These are phyloP conservation scores for Aaosphaeria pasadenensis DNA, from an alignment of 2,329 filamentous ascomycete genomes.

Conservation along the genomic window DNA sequence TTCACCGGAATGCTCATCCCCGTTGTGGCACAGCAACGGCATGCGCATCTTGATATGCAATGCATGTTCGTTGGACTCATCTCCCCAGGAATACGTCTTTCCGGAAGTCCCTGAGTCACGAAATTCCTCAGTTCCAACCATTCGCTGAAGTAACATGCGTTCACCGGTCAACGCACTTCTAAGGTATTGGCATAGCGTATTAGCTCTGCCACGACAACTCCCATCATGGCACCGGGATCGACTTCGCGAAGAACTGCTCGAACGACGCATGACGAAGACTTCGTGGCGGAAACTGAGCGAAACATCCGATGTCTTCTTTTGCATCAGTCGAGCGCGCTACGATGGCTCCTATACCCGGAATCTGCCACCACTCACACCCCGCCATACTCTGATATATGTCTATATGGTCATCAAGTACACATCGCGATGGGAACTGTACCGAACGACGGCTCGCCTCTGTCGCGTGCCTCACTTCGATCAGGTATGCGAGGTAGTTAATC, in stretches of 20 bases:
- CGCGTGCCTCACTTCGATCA: neutral
- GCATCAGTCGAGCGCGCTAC: constrained; percentile 38
- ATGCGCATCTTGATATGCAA: too few species aligned
- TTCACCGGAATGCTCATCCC: too few species aligned
- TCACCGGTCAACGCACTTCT: neutral
- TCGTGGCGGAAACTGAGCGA: constrained; percentile 40
- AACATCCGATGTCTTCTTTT: constrained; percentile 45
- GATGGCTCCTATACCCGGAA: constrained; percentile 36
- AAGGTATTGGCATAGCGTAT: constrained; percentile 16
- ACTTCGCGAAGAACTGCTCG: constrained; percentile 39
- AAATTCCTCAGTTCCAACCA: too few species aligned
- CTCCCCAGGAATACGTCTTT: too few species aligned
- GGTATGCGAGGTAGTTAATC: constrained; percentile 47
- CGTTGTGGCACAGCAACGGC: too few species aligned
- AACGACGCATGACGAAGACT: constrained; percentile 31
- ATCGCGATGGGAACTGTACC: constrained; percentile 43
- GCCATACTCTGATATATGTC: constrained; percentile 28
- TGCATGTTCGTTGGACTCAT: too few species aligned
- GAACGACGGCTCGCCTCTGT: constrained; percentile 33
- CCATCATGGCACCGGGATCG: constrained; percentile 41
- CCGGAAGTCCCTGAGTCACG: too few species aligned
- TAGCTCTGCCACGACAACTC: constrained; percentile 32
- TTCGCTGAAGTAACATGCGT: too few species aligned
- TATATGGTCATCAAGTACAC: constrained; percentile 48
- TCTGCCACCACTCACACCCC: constrained; percentile 19